Conservation (phyloP, 2,329 filamentous ascomycete genomes). For the Bipolaris bicolor region DNA sequence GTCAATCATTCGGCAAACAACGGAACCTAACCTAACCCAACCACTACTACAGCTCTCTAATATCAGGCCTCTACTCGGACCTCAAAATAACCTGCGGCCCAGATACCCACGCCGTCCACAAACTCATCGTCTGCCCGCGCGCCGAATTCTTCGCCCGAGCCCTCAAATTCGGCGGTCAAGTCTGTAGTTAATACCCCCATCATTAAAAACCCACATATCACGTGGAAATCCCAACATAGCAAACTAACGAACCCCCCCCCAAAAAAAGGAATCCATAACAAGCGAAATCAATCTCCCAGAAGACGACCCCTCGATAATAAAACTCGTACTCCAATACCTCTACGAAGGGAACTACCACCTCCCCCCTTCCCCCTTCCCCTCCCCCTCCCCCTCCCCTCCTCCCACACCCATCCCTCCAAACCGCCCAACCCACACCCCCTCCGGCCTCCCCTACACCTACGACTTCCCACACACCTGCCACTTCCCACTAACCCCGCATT, state of each 20-base stretch:
- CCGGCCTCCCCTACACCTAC: too few relatives aligned
- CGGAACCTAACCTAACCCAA: neutral
- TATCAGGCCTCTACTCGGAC: neutral
- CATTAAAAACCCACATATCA: too few relatives aligned
- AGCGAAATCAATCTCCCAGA: neutral
- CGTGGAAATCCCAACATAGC: too few relatives aligned
- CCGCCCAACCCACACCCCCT: too few relatives aligned
- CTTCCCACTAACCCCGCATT: too few relatives aligned
- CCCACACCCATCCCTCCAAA: too few relatives aligned
- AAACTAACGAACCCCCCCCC: too few relatives aligned
- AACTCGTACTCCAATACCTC: neutral
- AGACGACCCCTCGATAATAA: neutral
- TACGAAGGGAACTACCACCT: neutral
- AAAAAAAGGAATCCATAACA: too few relatives aligned
- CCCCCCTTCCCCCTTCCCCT: too few relatives aligned
- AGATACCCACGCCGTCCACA: neutral
- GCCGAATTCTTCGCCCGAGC: neutral
- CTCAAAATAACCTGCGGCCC: neutral
- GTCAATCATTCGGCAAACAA: too few relatives aligned
- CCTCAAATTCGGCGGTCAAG: neutral
- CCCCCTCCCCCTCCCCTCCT: too few relatives aligned
- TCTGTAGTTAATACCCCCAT: neutral
- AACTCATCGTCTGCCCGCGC: neutral
- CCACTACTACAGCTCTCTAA: neutral
- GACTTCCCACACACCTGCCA: too few relatives aligned